A percentile compares a stretch with the other conserved stretches of the same genome.
Conservation (phyloP, 176 grass and related monocot species). For the Pontederia paniculata region DNA sequence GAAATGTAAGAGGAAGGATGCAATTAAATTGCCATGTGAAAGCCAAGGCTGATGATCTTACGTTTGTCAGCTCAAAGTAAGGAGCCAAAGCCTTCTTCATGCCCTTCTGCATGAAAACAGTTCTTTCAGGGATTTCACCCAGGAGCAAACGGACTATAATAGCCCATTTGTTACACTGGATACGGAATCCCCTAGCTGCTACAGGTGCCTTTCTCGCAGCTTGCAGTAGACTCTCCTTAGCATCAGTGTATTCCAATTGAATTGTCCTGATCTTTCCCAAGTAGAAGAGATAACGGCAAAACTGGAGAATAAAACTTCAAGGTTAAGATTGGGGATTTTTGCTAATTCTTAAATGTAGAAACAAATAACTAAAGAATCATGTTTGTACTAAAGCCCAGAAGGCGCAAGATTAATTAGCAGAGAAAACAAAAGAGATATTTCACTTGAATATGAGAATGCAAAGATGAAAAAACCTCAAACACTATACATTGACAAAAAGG, state of each 20-base stretch:
- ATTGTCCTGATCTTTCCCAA: constrained; percentile 75
- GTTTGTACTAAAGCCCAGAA: not conserved
- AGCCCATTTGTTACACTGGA: constrained; percentile 82
- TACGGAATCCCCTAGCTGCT: constrained; percentile 53
- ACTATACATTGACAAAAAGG: not conserved
- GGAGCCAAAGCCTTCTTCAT: constrained; percentile 66
- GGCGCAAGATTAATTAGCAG: too few relatives aligned
- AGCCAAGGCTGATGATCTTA: constrained; percentile 20
- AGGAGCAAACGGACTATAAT: constrained; percentile 57
- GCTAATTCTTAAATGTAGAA: too few relatives aligned
- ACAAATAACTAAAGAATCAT: not conserved
- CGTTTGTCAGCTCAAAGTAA: constrained; percentile 90
- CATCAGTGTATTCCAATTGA: constrained; percentile 75
- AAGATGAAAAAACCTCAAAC: not conserved
- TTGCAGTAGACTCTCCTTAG: constrained; percentile 71
- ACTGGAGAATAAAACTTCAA: constrained; percentile 33
- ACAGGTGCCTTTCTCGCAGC: constrained; percentile 55
- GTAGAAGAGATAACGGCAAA: constrained; percentile 72
- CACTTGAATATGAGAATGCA: too few relatives aligned
- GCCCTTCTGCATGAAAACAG: constrained; percentile 86
- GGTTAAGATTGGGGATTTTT: too few relatives aligned
- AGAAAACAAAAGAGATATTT: too few relatives aligned
- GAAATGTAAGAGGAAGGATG: not conserved
- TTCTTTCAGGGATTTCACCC: constrained; percentile 72
- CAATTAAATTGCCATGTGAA: too few relatives aligned